Base-by-base conservation (phyloP, 2,329 filamentous ascomycete genomes). In the Colletotrichum gloeosporioides region DNA sequence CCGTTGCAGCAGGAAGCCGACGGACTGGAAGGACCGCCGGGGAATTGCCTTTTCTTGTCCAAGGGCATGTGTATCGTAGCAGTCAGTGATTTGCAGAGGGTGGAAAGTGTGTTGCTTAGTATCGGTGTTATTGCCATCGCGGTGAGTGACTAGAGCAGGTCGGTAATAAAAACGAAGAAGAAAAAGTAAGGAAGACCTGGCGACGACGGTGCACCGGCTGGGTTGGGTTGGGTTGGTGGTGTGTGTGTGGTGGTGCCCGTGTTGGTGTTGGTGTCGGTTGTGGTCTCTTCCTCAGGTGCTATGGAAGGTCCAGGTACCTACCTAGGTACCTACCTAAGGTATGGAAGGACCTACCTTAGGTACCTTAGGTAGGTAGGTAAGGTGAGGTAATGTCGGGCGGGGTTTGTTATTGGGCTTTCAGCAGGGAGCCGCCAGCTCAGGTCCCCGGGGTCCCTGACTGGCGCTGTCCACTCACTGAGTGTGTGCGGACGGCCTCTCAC, bases 351-450 rank as follows among this genome's bases (percentile, higher is more conserved):
- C 22, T 22, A 22, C 22, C 22, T 22, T 34, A 13, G 10, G 31
- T 12, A 34, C 32, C 32, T 34, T 34, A 34, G 32, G 32, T 34
- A 34, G 32, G 27, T 29, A 29, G 5, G 5, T 29, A 29, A 7
- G 7, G 27, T 5, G 6, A 39, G 36, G 36, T 16, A 39, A 39
- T 18, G 34, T 9, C 22, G 65, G 63, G 34, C 34, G 22, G 34
- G n/a, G 31, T 49, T 49, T 66, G 34, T 53, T 66, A 29, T 66
- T 66, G 13, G 29, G 44, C 63, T 49, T 66, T 31, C 34, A 66
- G 63, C 36, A 66, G 31, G 63, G 63, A 53, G 36, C 63, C 63
- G 63, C 63, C 73, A 73, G 64, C 57, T 32, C 70, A 76, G 63
- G 69, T 67, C 53, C 62, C 49, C n/a, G 9, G 72, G 67, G 53